phyloP scores from a whole-genome alignment of 441 rosid species.

The Adansonia grandidieri region DNA sequence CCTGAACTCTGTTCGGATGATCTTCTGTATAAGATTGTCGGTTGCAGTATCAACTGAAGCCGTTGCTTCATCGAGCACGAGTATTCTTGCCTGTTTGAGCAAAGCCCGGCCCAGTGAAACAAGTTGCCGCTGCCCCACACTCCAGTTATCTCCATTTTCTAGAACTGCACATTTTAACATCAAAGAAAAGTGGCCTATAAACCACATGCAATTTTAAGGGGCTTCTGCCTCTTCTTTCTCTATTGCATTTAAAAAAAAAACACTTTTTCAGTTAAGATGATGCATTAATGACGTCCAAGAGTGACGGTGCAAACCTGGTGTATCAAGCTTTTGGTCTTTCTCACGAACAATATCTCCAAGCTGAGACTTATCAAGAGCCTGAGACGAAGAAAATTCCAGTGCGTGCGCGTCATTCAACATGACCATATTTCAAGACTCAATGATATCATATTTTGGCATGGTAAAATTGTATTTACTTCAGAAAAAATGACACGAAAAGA shows the following conservation, averaged over 20 bases:
- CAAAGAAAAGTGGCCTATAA: slow-evolving; percentile 5
- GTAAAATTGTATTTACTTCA: not conserved
- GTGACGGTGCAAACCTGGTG: slow-evolving; percentile 62
- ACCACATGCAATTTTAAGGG: slow-evolving; percentile 20
- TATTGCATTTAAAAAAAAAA: not conserved
- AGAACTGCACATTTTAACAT: slow-evolving; percentile 51
- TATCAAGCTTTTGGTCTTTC: slow-evolving; percentile 87
- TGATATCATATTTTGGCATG: not conserved
- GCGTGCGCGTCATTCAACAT: not conserved
- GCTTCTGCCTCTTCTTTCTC: slow-evolving; percentile 2
- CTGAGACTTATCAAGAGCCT: slow-evolving; percentile 98
- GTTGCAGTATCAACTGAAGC: slow-evolving; percentile 99
- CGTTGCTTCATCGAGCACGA: slow-evolving; percentile 99
- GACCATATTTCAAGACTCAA: slow-evolving; percentile 20
- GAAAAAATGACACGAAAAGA: not conserved
- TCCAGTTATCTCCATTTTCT: slow-evolving; percentile 99
- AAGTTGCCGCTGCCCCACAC: slow-evolving; percentile 98
- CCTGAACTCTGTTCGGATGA: slow-evolving; percentile 89
- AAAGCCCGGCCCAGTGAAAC: slow-evolving; percentile 95
- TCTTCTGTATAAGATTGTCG: slow-evolving; percentile 96
- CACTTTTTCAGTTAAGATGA: slow-evolving; percentile 1
- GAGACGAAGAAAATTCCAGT: slow-evolving; percentile 31
- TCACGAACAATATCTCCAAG: slow-evolving; percentile 84
- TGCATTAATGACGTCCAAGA: slow-evolving; percentile 16
- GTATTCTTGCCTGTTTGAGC: slow-evolving; percentile 93